Percentiles rank a stretch among this genome's conserved stretches.
Conservation (phyloP, 148 eudicot species). For the Euryodendron excelsum region DNA sequence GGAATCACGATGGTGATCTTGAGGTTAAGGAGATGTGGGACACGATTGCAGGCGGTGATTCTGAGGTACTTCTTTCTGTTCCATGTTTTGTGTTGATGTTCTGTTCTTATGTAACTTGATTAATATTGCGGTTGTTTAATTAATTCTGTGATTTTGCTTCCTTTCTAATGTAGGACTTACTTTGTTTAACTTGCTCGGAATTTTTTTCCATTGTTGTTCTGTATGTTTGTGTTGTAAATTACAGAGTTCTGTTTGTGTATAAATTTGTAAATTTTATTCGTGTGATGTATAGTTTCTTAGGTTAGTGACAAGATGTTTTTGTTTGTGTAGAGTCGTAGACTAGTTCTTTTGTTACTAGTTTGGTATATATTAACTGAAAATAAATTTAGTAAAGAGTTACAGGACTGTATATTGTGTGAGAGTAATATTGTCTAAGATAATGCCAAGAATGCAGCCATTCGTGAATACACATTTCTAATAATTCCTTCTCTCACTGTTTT, state of each 20-base stretch:
- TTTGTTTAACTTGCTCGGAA: not conserved
- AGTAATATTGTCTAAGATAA: too few relatives aligned
- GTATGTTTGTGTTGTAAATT: not conserved
- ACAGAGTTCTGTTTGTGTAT: not conserved
- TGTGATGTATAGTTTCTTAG: not conserved
- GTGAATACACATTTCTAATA: not conserved
- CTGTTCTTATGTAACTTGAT: not conserved
- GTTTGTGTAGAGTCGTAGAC: not conserved
- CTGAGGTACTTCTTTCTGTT: conserved; percentile 54
- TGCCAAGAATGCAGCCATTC: too few relatives aligned
- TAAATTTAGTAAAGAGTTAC: not conserved
- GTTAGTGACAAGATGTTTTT: not conserved
- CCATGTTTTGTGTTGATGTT: not conserved
- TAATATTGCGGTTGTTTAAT: not conserved
- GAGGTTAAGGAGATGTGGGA: conserved; percentile 99
- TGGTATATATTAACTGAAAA: not conserved
- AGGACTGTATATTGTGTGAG: too few relatives aligned
- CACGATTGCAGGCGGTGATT: conserved; percentile 80
- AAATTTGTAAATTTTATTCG: not conserved
- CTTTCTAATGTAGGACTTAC: too few relatives aligned
- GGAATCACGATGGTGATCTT: conserved; percentile 50
- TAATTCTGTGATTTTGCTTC: not conserved
- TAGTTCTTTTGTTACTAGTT: too few relatives aligned
- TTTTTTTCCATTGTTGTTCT: not conserved
- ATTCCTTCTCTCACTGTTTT: not conserved